Base-by-base conservation (phyloP, 164 flowering plant genomes). In the Stephania japonica region DNA sequence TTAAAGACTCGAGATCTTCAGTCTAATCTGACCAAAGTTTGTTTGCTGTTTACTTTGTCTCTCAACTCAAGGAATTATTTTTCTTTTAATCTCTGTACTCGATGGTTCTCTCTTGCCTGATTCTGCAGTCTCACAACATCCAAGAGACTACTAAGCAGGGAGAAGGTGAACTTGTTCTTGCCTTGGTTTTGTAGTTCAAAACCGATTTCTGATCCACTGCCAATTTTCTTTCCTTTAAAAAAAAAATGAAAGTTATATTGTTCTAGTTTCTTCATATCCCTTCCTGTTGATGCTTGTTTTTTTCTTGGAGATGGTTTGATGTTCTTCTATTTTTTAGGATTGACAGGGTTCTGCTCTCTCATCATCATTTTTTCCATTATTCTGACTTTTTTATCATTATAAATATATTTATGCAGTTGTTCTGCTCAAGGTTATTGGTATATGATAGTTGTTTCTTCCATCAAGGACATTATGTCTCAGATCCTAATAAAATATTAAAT, bases 21-120 rank as follows among this genome's bases (percentile, higher is more conserved):
- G 65, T 49, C 68, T 75, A 75, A 70, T 72, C 72, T 69, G 76
- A 77, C 74, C 76, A 64, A 11, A 47, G 49, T 69, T 69, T 59
- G 19, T 73, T 62, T 47, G 43, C 38, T 69, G 32, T 69, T 42
- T 64, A 13, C 68, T 63, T 13, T 32, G 32, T 70, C 64, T 43
- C 61, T 69, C 50, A 47, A 47, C 43, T 44, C 62, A 72, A 69
- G 49, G 43, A 62, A 42, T 69, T 44, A 11, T 44, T 75, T 65
- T 68, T 43, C 73, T 64, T 25, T 69, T 62, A 62, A 70, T 69
- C 47, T 68, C 72, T 75, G 77, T 62, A 63, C 65, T 47, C 47
- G 25, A 44, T 27, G 64, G 49, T 43, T 70, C 73, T 23, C 73
- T 64, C 43, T 63, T 47, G 24, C 73, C 67, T 64, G 49, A 70